Percentiles rank a stretch among this genome's conserved stretches.
These are phyloP conservation scores for Pleurotus cornucopiae DNA, from an alignment of 768 basidiomycete genomes.

Conservation along the genomic window DNA sequence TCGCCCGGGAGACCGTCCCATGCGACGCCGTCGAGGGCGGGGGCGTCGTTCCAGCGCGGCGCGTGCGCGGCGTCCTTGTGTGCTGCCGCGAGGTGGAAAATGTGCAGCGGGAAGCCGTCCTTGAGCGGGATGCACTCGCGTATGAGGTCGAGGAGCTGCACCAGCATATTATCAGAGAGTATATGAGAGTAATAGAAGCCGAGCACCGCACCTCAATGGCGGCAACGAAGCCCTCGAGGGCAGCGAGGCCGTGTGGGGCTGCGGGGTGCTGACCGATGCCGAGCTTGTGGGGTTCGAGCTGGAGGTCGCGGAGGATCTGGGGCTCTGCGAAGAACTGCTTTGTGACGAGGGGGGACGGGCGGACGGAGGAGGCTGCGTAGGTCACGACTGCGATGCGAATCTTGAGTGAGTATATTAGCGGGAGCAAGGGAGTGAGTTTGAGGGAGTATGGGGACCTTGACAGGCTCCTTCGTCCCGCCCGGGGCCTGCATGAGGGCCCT, in stretches of 20 bases:
- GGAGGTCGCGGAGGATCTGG: slow-evolving; percentile 39
- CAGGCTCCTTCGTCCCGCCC: slow-evolving; percentile 25
- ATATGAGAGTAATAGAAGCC: too few relatives aligned
- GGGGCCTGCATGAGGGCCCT: slow-evolving; percentile 46
- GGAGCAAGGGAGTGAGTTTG: background rate
- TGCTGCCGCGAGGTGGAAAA: slow-evolving; percentile 59
- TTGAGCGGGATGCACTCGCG: slow-evolving; percentile 17
- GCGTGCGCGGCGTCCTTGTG: slow-evolving; percentile 49
- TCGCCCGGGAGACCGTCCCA: slow-evolving; percentile 64
- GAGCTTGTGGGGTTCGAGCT: slow-evolving; percentile 38
- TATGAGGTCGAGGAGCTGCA: slow-evolving; percentile 41
- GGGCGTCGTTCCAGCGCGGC: slow-evolving; percentile 50
- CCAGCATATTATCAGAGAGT: too few relatives aligned
- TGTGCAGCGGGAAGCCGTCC: slow-evolving; percentile 30
- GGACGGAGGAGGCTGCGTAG: slow-evolving; percentile 57
- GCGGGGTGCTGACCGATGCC: slow-evolving; percentile 56
- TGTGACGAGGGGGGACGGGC: slow-evolving; percentile 50
- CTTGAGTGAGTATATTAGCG: slow-evolving; percentile 14
- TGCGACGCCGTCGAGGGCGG: slow-evolving; percentile 42
- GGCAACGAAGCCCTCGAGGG: slow-evolving; percentile 67
- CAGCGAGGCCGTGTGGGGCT: slow-evolving; percentile 54
- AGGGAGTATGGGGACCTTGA: slow-evolving; percentile 15
- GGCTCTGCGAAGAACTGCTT: slow-evolving; percentile 54
- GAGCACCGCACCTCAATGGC: slow-evolving; percentile 52
- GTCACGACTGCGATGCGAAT: slow-evolving; percentile 50